Base-by-base conservation (phyloP, 306 rosid genomes). In the Rubus idaeus region DNA sequence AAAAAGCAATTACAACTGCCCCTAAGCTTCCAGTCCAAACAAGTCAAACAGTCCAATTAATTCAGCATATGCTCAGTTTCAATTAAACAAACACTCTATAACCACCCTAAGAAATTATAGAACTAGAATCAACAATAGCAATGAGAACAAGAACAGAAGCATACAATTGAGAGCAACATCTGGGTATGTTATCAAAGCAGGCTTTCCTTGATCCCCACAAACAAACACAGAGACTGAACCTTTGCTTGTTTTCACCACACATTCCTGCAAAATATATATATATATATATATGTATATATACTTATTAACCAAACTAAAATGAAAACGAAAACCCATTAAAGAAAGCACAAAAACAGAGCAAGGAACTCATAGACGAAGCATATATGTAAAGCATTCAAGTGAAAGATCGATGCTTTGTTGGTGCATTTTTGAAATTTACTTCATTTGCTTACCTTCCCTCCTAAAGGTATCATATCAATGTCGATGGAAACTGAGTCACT, bases 161-260 rank as follows among this genome's bases (percentile, higher is more conserved):
- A 78, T 92, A 92, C 97, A 90, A 80, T 90, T 92, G 71, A 92
- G 96, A 77, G 92, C 97, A 81, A 92, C 89, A 74, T 92, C 97
- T 20, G 97, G 91, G 76, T 92, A 92, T 0, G 97, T 92, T 50
- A 92, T 90, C 21, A 92, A 79, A 81, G 97, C 96, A 37, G 97
- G 93, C 85, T 92, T 92, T 74, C 85, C 93, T 81, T 87, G 96
- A 87, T 90, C 97, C 74, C 97, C 97, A 72, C 92, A 90, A 68
- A 92, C 90, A 82, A 88, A 83, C 76, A 92, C 97, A 60, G 93
- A 88, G 60, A 92, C 80, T 61, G 86, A 84, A 70, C 97, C 97
- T 90, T 84, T 88, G 61, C 91, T 92, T 56, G 97, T 92, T 82
- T 92, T 90, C 84, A 92, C 96, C 16, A 77, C 84, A 74, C 79